Conservation (phyloP, 2,329 filamentous ascomycete species). For the Alternaria tenuissima region DNA sequence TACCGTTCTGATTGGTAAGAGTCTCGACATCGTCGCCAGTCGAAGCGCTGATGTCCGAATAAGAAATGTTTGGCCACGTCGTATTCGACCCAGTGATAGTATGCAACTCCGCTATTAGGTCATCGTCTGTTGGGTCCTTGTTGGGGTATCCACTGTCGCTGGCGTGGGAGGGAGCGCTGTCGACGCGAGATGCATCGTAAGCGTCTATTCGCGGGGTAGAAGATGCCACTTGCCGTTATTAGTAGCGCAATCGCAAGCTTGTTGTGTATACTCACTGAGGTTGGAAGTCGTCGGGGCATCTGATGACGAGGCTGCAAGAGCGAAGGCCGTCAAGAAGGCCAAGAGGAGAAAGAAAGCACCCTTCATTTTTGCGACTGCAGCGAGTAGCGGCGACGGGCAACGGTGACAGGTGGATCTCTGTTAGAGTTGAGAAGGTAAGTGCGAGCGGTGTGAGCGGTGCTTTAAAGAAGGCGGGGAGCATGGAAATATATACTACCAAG, state of each 20-base stretch:
- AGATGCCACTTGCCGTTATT: neutral
- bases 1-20: neutral
- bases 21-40: neutral
- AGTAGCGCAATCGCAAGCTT: neutral
- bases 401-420: neutral
- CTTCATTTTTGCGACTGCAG: neutral
- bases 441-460: neutral
- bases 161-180: neutral
- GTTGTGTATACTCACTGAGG: neutral
- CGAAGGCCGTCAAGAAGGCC: neutral
- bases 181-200: neutral
- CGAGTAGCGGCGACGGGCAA: neutral
- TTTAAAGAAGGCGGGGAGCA: neutral
- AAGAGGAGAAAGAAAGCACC: neutral
- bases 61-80: neutral
- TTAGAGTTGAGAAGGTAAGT: neutral
- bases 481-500: neutral
- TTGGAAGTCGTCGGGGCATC: neutral
- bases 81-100: neutral
- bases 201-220: neutral
- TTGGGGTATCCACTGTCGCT: neutral
- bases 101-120: neutral
- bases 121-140: neutral
- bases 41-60: neutral
- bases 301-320: neutral